These are phyloP conservation scores for Chaetomiaceae sp. DNA, from an alignment of 2,329 filamentous ascomycete genomes.

Conservation along the genomic window DNA sequence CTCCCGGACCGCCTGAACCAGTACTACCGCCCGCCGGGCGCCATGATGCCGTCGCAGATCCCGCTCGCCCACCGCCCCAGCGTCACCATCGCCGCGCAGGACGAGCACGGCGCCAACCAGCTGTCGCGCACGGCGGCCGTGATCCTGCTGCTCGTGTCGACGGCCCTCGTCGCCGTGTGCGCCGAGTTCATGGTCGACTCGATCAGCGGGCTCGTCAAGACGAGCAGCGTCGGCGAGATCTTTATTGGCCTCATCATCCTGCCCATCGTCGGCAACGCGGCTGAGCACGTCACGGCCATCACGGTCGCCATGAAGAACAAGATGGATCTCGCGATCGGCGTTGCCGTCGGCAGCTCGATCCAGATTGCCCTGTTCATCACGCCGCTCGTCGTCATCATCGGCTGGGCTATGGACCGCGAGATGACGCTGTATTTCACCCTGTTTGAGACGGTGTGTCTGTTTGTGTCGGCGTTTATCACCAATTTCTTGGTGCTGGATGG, in stretches of 20 bases:
- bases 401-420: conserved; percentile 64
- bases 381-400: conserved; percentile 64
- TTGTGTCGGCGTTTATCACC: conserved; percentile 78
- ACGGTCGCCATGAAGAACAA: conserved; percentile 70
- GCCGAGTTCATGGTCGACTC: conserved; percentile 67
- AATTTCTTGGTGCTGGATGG: conserved; percentile 85
- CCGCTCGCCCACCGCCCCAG: conserved; percentile 36
- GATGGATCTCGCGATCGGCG: conserved; percentile 70
- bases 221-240: conserved; percentile 55
- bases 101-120: conserved; percentile 38
- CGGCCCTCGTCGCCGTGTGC: conserved; percentile 62
- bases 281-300: conserved; percentile 68
- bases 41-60: conserved; percentile 46
- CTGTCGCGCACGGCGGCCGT: conserved; percentile 55
- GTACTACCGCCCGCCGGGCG: conserved; percentile 44
- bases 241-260: conserved; percentile 70
- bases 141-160: conserved; percentile 59
- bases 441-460: conserved; percentile 84
- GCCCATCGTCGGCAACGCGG: conserved; percentile 69
- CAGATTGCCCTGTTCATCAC: conserved; percentile 70
- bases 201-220: conserved; percentile 58
- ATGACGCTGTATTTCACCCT: conserved; percentile 82
- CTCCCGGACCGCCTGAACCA: conserved; percentile 64
- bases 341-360: conserved; percentile 66
- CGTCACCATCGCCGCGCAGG: conserved; percentile 29